Evolutionary conservation across 2,329 filamentous ascomycete genomes (phyloP).

Genomic region (Paecilomyces formosus): DNA sequence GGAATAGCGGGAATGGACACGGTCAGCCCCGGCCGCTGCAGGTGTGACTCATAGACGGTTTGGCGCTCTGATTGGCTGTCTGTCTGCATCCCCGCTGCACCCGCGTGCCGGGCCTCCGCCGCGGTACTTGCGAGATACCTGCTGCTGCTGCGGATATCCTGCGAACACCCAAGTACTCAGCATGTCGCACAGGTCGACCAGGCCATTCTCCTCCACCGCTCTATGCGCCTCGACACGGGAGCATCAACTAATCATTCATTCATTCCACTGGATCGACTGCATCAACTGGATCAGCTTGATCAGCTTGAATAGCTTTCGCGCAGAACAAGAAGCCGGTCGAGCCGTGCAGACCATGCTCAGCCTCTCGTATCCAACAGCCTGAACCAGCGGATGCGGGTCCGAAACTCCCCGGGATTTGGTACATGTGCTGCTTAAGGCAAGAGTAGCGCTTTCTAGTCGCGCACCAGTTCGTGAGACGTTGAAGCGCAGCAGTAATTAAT

Average conservation of each 20-base stretch:
- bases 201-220: not conserved
- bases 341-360: not conserved
- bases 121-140: not conserved
- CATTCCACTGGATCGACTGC: not conserved
- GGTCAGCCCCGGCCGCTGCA: constrained; percentile 14
- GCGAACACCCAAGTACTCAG: not conserved
- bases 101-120: not conserved
- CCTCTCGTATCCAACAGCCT: not conserved
- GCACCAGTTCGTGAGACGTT: no score
- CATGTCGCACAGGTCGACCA: not conserved
- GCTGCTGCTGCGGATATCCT: not conserved
- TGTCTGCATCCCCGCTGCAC: not conserved
- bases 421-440: not conserved
- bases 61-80: constrained; percentile 17
- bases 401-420: not conserved
- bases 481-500: no score
- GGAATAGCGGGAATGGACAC: constrained; percentile 3
- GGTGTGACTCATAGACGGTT: constrained; percentile 30
- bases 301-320: no score
- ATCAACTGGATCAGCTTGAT: no score
- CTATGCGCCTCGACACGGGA: not conserved
- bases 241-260: not conserved
- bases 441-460: not conserved
- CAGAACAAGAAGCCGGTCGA: not conserved
- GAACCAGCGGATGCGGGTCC: not conserved